Conservation (phyloP, 192 early-diverging fungal species). For the Spizellomyces punctatus region DNA sequence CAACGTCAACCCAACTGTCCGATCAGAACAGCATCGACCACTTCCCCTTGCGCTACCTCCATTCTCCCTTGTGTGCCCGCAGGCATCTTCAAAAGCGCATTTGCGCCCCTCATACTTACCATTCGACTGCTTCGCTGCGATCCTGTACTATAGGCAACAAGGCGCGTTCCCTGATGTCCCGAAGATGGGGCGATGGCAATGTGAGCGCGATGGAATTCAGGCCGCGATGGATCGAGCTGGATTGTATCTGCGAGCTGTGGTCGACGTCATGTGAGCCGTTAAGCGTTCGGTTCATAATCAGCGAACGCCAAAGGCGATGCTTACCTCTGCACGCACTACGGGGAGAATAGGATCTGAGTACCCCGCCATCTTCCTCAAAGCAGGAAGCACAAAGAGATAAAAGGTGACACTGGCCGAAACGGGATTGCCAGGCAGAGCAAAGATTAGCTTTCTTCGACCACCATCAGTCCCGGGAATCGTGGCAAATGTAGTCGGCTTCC, state of each 20-base stretch:
- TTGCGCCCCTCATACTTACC: conserved; percentile 47
- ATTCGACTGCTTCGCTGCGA: conserved; percentile 67
- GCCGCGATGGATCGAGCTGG: conserved; percentile 58
- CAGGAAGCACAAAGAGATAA: conserved; percentile 87
- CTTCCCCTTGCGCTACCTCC: too few species aligned
- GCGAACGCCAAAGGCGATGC: background rate
- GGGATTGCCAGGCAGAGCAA: conserved; percentile 94
- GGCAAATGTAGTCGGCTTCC: conserved; percentile 96
- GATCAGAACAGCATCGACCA: too few species aligned
- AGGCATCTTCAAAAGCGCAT: conserved; percentile 79
- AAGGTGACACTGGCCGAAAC: conserved; percentile 88
- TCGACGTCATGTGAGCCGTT: background rate
- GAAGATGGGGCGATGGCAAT: conserved; percentile 7
- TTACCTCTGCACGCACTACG: conserved; percentile 63
- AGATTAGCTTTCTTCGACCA: conserved; percentile 61
- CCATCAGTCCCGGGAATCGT: conserved; percentile 50
- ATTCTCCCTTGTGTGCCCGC: background rate
- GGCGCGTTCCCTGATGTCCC: background rate
- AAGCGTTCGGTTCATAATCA: too few species aligned
- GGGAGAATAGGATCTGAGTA: conserved; percentile 53
- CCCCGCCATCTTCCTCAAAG: conserved; percentile 78
- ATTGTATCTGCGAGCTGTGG: conserved; percentile 53
- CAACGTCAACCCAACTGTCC: too few species aligned
- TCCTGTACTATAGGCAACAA: conserved; percentile 58
- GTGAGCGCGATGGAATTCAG: conserved; percentile 65